Evolutionary conservation across 73 alveolate genomes (phyloP).

Genomic region (Urostyla sp.): DNA sequence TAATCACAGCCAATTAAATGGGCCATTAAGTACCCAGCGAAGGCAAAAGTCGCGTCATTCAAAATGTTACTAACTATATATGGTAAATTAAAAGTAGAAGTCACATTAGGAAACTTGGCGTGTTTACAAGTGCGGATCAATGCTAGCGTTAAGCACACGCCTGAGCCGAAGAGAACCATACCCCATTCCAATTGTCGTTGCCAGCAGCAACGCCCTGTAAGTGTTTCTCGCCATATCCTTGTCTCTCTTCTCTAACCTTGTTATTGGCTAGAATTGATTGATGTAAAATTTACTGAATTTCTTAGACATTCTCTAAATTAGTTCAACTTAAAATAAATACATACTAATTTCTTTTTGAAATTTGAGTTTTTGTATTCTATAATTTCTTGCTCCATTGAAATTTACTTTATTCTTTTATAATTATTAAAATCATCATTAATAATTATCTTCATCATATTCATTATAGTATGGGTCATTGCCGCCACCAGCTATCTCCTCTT

Average conservation of each 20-base stretch:
- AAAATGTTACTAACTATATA: neutral
- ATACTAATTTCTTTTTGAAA: neutral
- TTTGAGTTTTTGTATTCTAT: neutral
- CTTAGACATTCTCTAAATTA: neutral
- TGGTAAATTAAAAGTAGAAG: too few species aligned
- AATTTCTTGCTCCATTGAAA: neutral
- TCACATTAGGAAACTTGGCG: too few species aligned
- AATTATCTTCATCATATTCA: conserved; percentile 41
- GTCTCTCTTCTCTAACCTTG: neutral
- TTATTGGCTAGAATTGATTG: conserved; percentile 9
- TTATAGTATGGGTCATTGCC: conserved; percentile 54
- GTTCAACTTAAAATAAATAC: neutral
- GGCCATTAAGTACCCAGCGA: neutral
- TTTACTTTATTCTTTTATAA: neutral
- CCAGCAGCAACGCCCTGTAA: neutral
- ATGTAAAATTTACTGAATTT: conserved; percentile 28
- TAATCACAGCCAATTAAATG: conserved; percentile 11
- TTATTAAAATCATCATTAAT: neutral
- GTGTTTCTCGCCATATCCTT: neutral
- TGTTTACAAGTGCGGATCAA: neutral
- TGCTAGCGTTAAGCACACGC: neutral
- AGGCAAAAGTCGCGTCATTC: neutral
- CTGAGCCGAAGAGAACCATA: neutral
- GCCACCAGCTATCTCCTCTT: conserved; percentile 23
- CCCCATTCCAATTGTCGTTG: neutral